These are phyloP conservation scores for Rutstroemia sydowiana DNA, from an alignment of 2,329 filamentous ascomycete genomes.

Conservation along the genomic window DNA sequence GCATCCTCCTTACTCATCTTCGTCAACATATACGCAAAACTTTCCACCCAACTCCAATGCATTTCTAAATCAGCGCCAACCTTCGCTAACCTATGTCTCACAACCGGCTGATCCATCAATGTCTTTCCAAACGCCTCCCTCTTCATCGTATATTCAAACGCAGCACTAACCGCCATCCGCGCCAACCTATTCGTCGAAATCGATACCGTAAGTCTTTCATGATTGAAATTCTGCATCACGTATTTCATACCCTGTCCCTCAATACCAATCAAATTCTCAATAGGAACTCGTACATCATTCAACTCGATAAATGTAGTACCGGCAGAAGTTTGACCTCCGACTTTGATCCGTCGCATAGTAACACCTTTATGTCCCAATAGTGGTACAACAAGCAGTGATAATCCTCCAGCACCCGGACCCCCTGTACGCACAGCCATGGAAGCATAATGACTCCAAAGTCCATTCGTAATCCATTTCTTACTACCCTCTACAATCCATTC, in stretches of 20 bases:
- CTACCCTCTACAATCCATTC: conserved; percentile 65
- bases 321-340: conserved; percentile 55
- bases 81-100: conserved; percentile 65
- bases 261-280: conserved; percentile 60
- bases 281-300: conserved; percentile 65
- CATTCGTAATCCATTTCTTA: conserved; percentile 70
- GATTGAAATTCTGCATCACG: conserved; percentile 75
- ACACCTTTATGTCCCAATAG: conserved; percentile 62
- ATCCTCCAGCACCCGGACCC: conserved; percentile 49
- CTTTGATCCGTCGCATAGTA: conserved; percentile 58
- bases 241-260: conserved; percentile 69
- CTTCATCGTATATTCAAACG: conserved; percentile 57
- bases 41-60: conserved; percentile 66
- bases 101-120: conserved; percentile 67
- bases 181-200: conserved; percentile 57
- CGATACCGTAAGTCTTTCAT: conserved; percentile 62
- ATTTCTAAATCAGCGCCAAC: conserved; percentile 60
- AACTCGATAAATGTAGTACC: conserved; percentile 72
- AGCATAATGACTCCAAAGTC: conserved; percentile 60
- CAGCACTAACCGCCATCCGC: conserved; percentile 50
- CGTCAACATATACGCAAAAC: conserved; percentile 61
- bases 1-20: conserved; percentile 52
- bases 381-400: conserved; percentile 63
- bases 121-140: conserved; percentile 61
- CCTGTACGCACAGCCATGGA: conserved; percentile 67